phyloP scores from a whole-genome alignment of 2,329 filamentous ascomycete species.

The Meredithiella fracta region DNA sequence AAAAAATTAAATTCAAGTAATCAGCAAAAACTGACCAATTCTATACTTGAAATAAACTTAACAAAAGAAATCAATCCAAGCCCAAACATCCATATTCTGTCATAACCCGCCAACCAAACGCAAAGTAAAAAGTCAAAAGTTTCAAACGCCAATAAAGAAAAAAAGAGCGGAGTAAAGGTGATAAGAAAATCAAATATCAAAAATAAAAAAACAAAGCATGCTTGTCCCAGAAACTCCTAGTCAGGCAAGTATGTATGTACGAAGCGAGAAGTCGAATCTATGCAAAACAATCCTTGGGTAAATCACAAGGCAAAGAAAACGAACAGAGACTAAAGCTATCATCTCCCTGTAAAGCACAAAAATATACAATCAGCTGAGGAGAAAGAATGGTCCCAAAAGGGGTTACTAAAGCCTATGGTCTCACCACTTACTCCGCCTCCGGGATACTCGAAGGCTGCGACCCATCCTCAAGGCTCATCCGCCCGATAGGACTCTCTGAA shows the following conservation, averaged over 20 bases:
- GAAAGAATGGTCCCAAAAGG: neutral
- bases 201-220: neutral
- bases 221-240: neutral
- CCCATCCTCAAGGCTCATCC: constrained; percentile 42
- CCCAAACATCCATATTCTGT: neutral
- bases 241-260: constrained; percentile 2
- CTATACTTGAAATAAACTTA: neutral
- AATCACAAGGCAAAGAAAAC: neutral
- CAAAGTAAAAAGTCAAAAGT: neutral
- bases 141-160: constrained; percentile 2
- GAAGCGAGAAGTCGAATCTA: neutral
- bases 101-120: neutral
- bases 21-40: neutral
- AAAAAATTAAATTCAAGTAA: neutral
- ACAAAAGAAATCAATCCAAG: neutral
- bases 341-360: neutral
- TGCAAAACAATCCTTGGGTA: neutral
- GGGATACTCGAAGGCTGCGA: neutral
- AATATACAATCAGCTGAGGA: neutral
- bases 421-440: neutral
- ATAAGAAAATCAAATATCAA: constrained; percentile 5
- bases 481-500: constrained; percentile 26
- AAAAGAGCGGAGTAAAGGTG: constrained; percentile 3
- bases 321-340: neutral
- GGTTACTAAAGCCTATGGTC: neutral